Conservation (phyloP, 345 rosid species). For the Bruguiera gymnorhiza region DNA sequence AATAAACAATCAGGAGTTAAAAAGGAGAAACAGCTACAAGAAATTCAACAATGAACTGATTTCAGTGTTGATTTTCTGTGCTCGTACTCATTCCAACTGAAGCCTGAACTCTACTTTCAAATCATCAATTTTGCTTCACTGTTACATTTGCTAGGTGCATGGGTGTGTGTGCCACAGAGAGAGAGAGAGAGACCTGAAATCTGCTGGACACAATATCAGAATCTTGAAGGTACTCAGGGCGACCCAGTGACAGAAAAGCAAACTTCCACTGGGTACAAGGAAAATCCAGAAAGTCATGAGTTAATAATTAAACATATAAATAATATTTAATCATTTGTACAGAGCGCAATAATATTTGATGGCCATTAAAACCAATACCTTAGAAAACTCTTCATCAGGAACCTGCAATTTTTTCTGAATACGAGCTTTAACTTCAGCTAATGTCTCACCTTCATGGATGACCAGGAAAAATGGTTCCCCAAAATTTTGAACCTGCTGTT, state of each 20-base stretch:
- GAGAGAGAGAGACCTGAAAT: constrained; percentile 22
- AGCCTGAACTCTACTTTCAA: too few relatives aligned
- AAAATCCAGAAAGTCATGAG: neutral
- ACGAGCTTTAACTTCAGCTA: constrained; percentile 68
- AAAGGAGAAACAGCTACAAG: too few relatives aligned
- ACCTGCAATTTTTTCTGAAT: constrained; percentile 36
- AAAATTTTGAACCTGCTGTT: constrained; percentile 85
- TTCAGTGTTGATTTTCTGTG: too few relatives aligned
- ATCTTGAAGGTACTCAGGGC: constrained; percentile 47
- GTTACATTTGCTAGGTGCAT: too few relatives aligned
- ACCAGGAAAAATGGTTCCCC: constrained; percentile 97
- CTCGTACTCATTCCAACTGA: too few relatives aligned
- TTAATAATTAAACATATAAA: neutral
- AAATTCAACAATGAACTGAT: too few relatives aligned
- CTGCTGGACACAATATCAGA: constrained; percentile 26
- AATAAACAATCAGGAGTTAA: too few relatives aligned
- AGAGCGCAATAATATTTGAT: neutral
- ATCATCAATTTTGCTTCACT: too few relatives aligned
- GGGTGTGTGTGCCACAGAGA: neutral
- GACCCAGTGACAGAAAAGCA: constrained; percentile 62
- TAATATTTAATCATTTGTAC: neutral
- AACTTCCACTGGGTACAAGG: constrained; percentile 31
- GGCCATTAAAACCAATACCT: constrained; percentile 19
- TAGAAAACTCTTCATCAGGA: constrained; percentile 35
- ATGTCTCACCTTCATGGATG: constrained; percentile 83